Conservation (phyloP, 768 basidiomycete genomes). For the Termitomyces bulborhizus region DNA sequence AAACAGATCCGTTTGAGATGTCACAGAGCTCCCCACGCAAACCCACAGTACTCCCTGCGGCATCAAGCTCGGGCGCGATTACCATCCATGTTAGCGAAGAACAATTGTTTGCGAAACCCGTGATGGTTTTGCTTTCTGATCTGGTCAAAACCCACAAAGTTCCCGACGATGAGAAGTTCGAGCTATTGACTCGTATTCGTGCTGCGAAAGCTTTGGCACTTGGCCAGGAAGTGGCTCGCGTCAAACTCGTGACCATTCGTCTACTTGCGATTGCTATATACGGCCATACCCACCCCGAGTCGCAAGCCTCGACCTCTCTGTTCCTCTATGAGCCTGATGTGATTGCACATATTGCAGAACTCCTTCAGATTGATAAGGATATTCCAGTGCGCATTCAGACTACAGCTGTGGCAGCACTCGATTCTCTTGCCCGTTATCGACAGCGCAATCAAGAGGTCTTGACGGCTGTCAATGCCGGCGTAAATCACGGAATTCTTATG, state of each 20-base stretch:
- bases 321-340: constrained; percentile 96
- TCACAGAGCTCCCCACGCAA: constrained; percentile 46
- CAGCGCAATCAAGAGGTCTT: constrained; percentile 81
- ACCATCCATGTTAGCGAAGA: constrained; percentile 58
- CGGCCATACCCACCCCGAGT: constrained; percentile 80
- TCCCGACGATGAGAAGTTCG: constrained; percentile 81
- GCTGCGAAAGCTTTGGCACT: constrained; percentile 63
- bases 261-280: constrained; percentile 88
- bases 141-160: constrained; percentile 59
- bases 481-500: constrained; percentile 94
- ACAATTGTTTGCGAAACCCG: constrained; percentile 50
- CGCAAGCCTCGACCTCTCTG: constrained; percentile 69
- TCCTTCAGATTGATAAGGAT: constrained; percentile 74
- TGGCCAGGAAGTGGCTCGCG: constrained; percentile 55
- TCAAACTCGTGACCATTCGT: constrained; percentile 75
- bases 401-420: constrained; percentile 83
- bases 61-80: constrained; percentile 43
- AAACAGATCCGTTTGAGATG: constrained; percentile 37
- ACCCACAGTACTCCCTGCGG: constrained; percentile 22
- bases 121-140: constrained; percentile 77
- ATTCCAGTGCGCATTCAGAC: constrained; percentile 73
- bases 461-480: constrained; percentile 87
- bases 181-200: constrained; percentile 82
- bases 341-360: constrained; percentile 80
- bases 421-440: constrained; percentile 84